Percentiles rank a stretch among this genome's conserved stretches.
Conservation (phyloP, 1,139 yeast species). For the Hemisphaericaspora xylanilytica region DNA sequence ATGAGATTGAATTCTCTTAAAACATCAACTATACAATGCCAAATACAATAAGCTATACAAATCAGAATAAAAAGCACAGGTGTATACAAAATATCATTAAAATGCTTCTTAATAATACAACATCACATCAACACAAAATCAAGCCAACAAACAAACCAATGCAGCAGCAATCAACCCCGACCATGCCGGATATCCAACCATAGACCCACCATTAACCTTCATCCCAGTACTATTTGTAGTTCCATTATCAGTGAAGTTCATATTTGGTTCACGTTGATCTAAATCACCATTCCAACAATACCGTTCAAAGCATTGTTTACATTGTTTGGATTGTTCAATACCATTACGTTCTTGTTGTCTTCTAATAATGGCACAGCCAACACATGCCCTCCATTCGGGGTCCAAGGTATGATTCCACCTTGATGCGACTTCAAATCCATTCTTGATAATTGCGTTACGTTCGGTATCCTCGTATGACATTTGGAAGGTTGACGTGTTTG, state of each 20-base stretch:
- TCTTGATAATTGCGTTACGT: slow-evolving; percentile 59
- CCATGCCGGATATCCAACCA: background rate
- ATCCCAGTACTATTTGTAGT: slow-evolving; percentile 34
- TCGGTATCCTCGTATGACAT: slow-evolving; percentile 60
- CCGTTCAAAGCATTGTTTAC: slow-evolving; percentile 64
- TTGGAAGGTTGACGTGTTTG: slow-evolving; percentile 73
- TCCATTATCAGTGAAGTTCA: slow-evolving; percentile 49
- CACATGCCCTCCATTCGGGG: slow-evolving; percentile 71
- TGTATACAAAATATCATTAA: no score
- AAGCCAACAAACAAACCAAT: background rate
- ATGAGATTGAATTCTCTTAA: no score
- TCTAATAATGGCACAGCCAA: slow-evolving; percentile 85
- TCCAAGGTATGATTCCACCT: slow-evolving; percentile 73
- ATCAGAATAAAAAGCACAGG: background rate
- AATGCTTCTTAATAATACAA: background rate
- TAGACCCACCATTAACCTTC: slow-evolving; percentile 1
- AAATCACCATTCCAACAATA: slow-evolving; percentile 81
- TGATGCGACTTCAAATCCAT: slow-evolving; percentile 79
- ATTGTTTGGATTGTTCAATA: slow-evolving; percentile 62
- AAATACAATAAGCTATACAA: no score
- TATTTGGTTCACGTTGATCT: slow-evolving; percentile 16
- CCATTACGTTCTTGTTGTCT: slow-evolving; percentile 77
- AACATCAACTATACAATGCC: no score
- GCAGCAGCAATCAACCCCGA: background rate
- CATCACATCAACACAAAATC: background rate